Conservation (phyloP, 1,284 basidiomycete species). For the Coniferiporia weirii region DNA sequence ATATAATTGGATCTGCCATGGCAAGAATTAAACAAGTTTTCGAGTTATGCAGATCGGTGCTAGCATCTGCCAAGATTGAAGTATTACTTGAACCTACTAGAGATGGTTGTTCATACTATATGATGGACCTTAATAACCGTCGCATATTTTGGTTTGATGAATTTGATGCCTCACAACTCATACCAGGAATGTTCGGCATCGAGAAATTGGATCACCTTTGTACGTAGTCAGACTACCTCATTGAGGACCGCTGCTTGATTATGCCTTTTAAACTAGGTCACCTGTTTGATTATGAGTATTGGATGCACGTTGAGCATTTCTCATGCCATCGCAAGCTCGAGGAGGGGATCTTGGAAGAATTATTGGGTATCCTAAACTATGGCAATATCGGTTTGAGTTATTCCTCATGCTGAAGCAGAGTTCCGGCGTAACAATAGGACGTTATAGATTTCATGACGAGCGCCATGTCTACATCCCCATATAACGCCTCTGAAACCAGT, state of each 20-base stretch:
- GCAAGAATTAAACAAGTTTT: neutral
- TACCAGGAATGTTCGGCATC: neutral
- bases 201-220: neutral
- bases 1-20: neutral
- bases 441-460: constrained; percentile 6
- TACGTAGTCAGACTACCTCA: neutral
- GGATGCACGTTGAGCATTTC: constrained; percentile 11
- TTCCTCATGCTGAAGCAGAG: neutral
- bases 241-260: neutral
- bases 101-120: constrained; percentile 8
- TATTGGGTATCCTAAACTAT: constrained; percentile 7
- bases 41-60: neutral
- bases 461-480: constrained; percentile 5
- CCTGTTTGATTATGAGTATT: constrained; percentile 7
- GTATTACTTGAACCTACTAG: constrained; percentile 3
- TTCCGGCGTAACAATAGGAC: neutral
- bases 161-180: neutral
- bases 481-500: neutral
- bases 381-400: constrained; percentile 4
- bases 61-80: neutral
- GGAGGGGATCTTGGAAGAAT: no score
- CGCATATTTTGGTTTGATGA: constrained; percentile 14
- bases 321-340: neutral
- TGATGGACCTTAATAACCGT: neutral
- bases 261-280: neutral